Conservation (phyloP, 306 rosid genomes). For the Lathyrus sativus region DNA sequence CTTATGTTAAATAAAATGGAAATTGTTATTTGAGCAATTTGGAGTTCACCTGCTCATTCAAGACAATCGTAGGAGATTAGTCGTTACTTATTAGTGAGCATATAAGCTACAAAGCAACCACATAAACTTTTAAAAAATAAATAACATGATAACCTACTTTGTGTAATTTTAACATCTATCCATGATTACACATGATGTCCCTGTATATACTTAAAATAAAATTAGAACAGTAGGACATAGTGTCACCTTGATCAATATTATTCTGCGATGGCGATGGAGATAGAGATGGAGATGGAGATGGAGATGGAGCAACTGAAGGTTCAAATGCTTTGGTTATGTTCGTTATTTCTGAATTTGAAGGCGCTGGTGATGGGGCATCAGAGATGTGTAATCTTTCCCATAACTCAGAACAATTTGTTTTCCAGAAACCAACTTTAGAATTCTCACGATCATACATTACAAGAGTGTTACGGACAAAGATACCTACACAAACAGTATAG, state of each 20-base stretch:
- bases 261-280: conserved; percentile 40
- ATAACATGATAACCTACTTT: conserved; percentile 16
- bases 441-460: conserved; percentile 84
- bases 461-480: conserved; percentile 88
- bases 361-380: conserved; percentile 54
- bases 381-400: conserved; percentile 75
- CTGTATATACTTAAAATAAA: conserved; percentile 9
- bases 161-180: conserved; percentile 1
- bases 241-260: conserved; percentile 59
- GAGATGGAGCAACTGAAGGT: conserved; percentile 69
- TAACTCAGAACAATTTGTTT: conserved; percentile 94
- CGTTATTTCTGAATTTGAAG: conserved; percentile 49
- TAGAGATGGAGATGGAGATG: conserved; percentile 11
- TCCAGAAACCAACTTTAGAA: conserved; percentile 90
- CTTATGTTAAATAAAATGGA: conserved; percentile 68
- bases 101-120: conserved; percentile 19
- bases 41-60: conserved; percentile 62
- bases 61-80: conserved; percentile 26
- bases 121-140: conserved; percentile 18
- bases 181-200: conserved; percentile 23
- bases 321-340: conserved; percentile 41
- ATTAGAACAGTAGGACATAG: conserved; percentile 30
- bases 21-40: conserved; percentile 66
- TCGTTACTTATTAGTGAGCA: conserved; percentile 33
- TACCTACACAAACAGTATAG: conserved; percentile 52